A percentile compares a stretch with the other conserved stretches of the same genome.
phyloP scores from a whole-genome alignment of 331 rosid species.

The Quercus phellos region DNA sequence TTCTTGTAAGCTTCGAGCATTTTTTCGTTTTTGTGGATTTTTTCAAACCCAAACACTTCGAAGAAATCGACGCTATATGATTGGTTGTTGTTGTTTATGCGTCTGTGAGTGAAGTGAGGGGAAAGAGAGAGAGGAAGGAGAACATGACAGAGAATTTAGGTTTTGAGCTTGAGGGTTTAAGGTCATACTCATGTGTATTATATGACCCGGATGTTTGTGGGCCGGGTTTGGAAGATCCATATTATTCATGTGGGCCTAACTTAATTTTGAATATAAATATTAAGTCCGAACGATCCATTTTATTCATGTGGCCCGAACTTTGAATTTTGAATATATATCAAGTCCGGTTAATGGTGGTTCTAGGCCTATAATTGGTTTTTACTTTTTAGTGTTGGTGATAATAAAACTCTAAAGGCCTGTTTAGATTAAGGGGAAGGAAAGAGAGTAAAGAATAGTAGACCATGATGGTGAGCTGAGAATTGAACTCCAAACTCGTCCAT shows the following conservation, averaged over 20 bases:
- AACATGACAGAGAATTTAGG: not conserved
- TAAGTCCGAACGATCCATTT: too few relatives aligned
- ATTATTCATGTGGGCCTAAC: not conserved
- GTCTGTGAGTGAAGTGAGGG: not conserved
- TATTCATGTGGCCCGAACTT: too few relatives aligned
- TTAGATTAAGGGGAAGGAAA: too few relatives aligned
- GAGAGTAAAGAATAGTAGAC: too few relatives aligned
- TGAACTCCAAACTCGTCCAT: too few relatives aligned
- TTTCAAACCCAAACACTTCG: not conserved
- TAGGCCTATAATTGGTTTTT: too few relatives aligned
- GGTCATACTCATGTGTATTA: slow-evolving; percentile 25
- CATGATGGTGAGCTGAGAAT: too few relatives aligned
- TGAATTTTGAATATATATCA: too few relatives aligned
- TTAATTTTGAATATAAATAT: too few relatives aligned
- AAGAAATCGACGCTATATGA: not conserved
- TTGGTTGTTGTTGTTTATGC: not conserved
- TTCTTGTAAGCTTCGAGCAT: slow-evolving; percentile 50
- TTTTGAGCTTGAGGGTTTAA: slow-evolving; percentile 44
- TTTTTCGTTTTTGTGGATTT: not conserved
- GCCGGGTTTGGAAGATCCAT: slow-evolving; percentile 4
- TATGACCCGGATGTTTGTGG: not conserved
- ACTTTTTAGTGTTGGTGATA: too few relatives aligned
- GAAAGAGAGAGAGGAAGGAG: not conserved
- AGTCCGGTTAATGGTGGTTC: too few relatives aligned
- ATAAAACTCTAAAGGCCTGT: fast-evolving